Base-by-base conservation (phyloP, 805 yeast genomes). In the Yarrowia sp. region DNA sequence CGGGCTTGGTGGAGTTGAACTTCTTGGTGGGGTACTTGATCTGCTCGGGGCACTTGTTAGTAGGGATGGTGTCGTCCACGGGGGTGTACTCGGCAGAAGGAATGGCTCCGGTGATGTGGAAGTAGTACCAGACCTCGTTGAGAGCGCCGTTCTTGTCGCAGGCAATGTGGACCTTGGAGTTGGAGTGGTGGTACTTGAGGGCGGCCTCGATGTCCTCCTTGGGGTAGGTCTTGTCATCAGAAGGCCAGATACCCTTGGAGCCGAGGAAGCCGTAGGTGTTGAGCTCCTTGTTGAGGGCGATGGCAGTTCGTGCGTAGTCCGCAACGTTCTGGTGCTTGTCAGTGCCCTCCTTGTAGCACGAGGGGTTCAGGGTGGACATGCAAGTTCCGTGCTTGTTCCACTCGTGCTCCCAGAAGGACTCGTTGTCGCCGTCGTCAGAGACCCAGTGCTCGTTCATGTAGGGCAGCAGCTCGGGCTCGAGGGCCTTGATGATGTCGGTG, bases 341-440 rank as follows among this genome's bases (percentile, higher is more conserved):
- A 14, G 72, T 68, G 21, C 64, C 66, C 10, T 56, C 58, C 16
- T 65, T 33, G 73, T 90, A 91, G 72, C 98, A 92, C 4, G 72
- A 66, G 3, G 96, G 89, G 62, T 80, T 82, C 44, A 92, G 76
- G 0, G 97, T 90, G 53, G 85, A 82, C 80, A 90, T 85, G 74
- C 97, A 92, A 6, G 97, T 90, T 24, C 93, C 97, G 71, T 92
- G 98, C 72, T 92, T 92, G 76, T 92, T 91, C 79, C 82, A 92
- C 74, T 92, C 97, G 73, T 92, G 97, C 31, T 81, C 79, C 98
- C 98, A 92, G 56, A 92, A 76, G 6, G 78, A 70, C 64, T 82
- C 85, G 70, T 87, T 92, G 63, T 81, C 72, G 6, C 90, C 90
- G 58, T 82, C 83, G 68, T 80, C 81, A 68, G 87, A 85, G 71